These are phyloP conservation scores for Globisporangium nagaii DNA, from an alignment of 352 stramenopile species.

Conservation along the genomic window DNA sequence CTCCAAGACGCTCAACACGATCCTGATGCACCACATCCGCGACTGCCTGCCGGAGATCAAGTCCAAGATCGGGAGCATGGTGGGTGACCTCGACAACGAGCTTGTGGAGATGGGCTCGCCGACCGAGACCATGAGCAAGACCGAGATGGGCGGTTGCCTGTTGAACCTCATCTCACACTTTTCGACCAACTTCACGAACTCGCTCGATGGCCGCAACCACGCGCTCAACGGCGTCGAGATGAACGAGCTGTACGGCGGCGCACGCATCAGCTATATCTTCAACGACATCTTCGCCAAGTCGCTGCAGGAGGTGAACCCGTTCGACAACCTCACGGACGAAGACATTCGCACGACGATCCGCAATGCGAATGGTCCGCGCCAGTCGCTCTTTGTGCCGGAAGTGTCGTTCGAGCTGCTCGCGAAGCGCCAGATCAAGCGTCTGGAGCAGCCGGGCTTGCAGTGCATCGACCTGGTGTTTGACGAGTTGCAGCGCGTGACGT, in stretches of 20 bases:
- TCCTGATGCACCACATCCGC: conserved; percentile 99
- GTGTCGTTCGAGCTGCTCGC: conserved; percentile 98
- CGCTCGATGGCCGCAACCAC: conserved; percentile 82
- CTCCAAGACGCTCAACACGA: conserved; percentile 96
- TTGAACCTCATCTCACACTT: conserved; percentile 94
- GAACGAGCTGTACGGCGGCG: conserved; percentile 94
- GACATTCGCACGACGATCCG: conserved; percentile 99
- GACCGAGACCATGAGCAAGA: conserved; percentile 84
- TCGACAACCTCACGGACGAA: conserved; percentile 96
- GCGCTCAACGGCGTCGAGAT: conserved; percentile 74
- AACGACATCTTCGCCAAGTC: conserved; percentile 94
- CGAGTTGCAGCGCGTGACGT: conserved; percentile 95
- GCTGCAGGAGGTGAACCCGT: conserved; percentile 91
- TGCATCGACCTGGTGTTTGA: conserved; percentile 99
- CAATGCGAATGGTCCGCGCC: conserved; percentile 96
- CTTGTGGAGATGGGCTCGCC: conserved; percentile 93
- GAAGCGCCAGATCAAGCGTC: conserved; percentile 94
- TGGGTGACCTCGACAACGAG: conserved; percentile 93
- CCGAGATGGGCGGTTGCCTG: conserved; percentile 91
- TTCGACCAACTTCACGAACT: conserved; percentile 87
- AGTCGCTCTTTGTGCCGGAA: conserved; percentile 98
- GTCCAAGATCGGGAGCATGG: conserved; percentile 94
- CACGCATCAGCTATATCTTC: conserved; percentile 98
- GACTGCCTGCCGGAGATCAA: conserved; percentile 99
- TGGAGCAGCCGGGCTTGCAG: conserved; percentile 95